phyloP scores from a whole-genome alignment of 73 alveolate genomes.

The Paramecium biaurelia region DNA sequence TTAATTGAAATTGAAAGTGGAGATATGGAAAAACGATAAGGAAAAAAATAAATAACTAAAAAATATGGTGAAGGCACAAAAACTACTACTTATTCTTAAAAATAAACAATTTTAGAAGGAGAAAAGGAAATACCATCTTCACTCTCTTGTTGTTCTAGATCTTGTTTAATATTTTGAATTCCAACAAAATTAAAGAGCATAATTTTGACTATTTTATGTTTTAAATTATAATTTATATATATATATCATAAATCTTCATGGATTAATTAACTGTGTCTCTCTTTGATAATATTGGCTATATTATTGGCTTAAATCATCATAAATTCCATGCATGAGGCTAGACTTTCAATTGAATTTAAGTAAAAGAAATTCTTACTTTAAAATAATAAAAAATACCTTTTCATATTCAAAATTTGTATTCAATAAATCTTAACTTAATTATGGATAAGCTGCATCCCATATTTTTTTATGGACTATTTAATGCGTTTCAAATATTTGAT shows the following conservation, averaged over 20 bases:
- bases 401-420: not conserved
- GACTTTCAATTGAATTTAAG: conserved; percentile 11
- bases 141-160: conserved; percentile 1
- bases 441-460: not conserved
- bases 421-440: not conserved
- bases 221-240: not conserved
- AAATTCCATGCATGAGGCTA: conserved; percentile 49
- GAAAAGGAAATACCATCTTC: conserved; percentile 5
- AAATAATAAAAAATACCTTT: not conserved
- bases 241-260: conserved; percentile 14
- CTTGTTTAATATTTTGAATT: conserved; percentile 37
- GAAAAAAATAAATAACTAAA: not conserved
- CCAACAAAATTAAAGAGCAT: not conserved
- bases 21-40: not conserved
- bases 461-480: not conserved
- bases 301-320: conserved; percentile 14
- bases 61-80: conserved; percentile 46
- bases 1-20: not conserved
- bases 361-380: not conserved
- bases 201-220: not conserved
- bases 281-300: conserved; percentile 13
- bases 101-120: conserved; percentile 31
- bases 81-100: conserved; percentile 17
- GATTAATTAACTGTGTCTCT: not conserved
- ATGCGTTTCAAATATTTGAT: not conserved